Evolutionary conservation across 768 basidiomycete genomes (phyloP).

Genomic region (Lentinula raphanica): DNA sequence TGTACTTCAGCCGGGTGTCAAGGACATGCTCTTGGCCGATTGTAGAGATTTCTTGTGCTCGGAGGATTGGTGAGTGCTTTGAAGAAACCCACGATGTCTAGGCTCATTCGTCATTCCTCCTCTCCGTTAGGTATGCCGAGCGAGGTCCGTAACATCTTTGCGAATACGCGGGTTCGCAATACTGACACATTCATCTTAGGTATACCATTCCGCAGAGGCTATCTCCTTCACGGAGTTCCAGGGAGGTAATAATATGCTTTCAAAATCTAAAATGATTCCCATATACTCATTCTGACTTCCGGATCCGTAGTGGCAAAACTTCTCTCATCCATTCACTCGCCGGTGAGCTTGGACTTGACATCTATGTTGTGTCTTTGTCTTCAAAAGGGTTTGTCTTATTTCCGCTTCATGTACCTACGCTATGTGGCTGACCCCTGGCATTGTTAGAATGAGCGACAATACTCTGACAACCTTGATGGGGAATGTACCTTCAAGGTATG

Average conservation of each 20-base stretch:
- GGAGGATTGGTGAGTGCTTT: slow-evolving; percentile 68
- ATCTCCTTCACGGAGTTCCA: slow-evolving; percentile 79
- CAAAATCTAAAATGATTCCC: background rate
- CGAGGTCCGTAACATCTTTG: slow-evolving; percentile 50
- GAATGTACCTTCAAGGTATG: slow-evolving; percentile 75
- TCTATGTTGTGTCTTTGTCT: slow-evolving; percentile 86
- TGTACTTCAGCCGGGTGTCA: slow-evolving; percentile 82
- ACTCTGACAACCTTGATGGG: slow-evolving; percentile 84
- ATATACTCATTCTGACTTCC: background rate
- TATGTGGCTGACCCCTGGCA: slow-evolving; percentile 11
- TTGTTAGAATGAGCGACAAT: slow-evolving; percentile 80
- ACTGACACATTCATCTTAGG: slow-evolving; percentile 34
- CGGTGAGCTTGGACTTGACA: slow-evolving; percentile 81
- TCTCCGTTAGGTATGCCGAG: slow-evolving; percentile 72
- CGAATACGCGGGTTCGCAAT: slow-evolving; percentile 13
- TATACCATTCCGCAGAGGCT: slow-evolving; percentile 85
- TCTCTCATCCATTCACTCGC: slow-evolving; percentile 82
- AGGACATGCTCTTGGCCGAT: slow-evolving; percentile 85
- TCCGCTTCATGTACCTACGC: slow-evolving; percentile 6
- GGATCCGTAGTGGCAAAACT: slow-evolving; percentile 63
- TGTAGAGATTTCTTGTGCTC: slow-evolving; percentile 82
- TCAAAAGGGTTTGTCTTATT: slow-evolving; percentile 65
- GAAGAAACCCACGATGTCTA: slow-evolving; percentile 13
- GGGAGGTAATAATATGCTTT: slow-evolving; percentile 57
- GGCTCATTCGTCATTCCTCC: slow-evolving; percentile 14